A percentile compares a stretch with the other conserved stretches of the same genome.
These are phyloP conservation scores for Vickermania spadyakhi DNA, from an alignment of 208 protist species.

Conservation along the genomic window DNA sequence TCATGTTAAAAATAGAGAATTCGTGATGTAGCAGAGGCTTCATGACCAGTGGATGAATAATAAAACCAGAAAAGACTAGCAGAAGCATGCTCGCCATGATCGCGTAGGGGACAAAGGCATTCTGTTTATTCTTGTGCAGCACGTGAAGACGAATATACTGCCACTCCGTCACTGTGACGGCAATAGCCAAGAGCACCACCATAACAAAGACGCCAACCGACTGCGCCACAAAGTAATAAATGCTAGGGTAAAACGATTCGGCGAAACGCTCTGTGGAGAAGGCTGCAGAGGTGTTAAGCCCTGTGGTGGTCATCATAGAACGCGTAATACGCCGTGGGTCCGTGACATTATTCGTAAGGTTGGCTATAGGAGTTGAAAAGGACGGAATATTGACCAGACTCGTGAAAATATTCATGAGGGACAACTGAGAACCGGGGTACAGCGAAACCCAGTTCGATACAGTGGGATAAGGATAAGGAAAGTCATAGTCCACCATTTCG, in stretches of 20 bases:
- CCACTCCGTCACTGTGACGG: background rate
- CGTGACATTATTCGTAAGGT: background rate
- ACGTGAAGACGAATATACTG: background rate
- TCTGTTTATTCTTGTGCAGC: background rate
- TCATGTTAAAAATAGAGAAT: background rate
- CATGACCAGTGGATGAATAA: background rate
- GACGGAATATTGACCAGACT: background rate
- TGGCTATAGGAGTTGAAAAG: constrained; percentile 4
- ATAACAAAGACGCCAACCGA: background rate
- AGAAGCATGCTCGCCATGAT: background rate
- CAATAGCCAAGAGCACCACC: background rate
- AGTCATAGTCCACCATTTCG: background rate
- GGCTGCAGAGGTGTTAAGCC: background rate
- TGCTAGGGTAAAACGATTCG: background rate
- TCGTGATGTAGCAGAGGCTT: background rate
- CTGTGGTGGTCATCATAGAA: background rate
- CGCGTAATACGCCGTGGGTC: background rate
- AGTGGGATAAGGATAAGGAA: background rate
- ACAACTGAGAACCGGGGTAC: constrained; percentile 1
- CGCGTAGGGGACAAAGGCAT: background rate
- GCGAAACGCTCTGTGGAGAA: background rate
- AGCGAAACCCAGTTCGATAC: background rate
- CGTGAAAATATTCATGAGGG: background rate
- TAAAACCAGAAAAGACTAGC: background rate
- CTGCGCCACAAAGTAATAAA: background rate